These are phyloP conservation scores for Verticillium dahliae DNA, from an alignment of 2,329 filamentous ascomycete species.

Conservation along the genomic window DNA sequence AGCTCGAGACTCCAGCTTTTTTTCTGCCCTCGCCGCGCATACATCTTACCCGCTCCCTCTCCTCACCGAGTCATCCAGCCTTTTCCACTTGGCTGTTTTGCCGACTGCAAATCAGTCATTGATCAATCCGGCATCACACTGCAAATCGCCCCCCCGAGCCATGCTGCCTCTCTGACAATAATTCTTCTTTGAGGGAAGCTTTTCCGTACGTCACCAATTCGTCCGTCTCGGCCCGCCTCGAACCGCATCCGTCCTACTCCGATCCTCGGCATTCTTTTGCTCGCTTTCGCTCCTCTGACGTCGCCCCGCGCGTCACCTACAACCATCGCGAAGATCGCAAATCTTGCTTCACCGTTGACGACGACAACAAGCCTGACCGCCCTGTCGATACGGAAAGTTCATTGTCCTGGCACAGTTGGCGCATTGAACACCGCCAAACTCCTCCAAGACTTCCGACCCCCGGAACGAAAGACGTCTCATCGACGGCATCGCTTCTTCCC, in stretches of 20 bases:
- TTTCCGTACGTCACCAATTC: not conserved
- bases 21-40: not conserved
- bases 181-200: not conserved
- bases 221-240: not conserved
- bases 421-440: not conserved
- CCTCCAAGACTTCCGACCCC: not conserved
- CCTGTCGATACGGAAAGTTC: not conserved
- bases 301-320: not conserved
- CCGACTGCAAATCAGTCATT: not conserved
- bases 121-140: not conserved
- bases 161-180: constrained; percentile 1
- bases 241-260: constrained; percentile 5
- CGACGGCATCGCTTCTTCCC: not conserved
- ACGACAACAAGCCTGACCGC: not conserved
- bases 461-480: not conserved
- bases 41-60: not conserved
- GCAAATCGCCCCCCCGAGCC: not conserved
- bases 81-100: not conserved
- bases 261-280: constrained; percentile 12
- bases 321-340: not conserved
- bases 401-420: not conserved
- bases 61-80: not conserved
- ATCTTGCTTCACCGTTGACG: not conserved
- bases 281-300: not conserved
- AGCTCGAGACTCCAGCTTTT: not conserved